These are phyloP conservation scores for Venturia oleaginea DNA, from an alignment of 2,329 filamentous ascomycete species.

Conservation along the genomic window DNA sequence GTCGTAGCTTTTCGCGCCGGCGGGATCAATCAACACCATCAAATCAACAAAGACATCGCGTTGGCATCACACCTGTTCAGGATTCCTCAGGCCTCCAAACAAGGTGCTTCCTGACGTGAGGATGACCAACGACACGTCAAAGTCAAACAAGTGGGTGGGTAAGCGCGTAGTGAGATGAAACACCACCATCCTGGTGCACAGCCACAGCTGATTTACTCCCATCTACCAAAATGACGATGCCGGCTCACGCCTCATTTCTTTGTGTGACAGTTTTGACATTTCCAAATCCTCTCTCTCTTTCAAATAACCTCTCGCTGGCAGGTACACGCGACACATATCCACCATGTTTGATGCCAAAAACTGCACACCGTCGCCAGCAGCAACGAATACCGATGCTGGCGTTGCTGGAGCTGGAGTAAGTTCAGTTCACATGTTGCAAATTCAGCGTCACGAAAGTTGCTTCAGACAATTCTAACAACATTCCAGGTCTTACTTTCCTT, in stretches of 20 bases:
- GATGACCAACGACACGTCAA: neutral
- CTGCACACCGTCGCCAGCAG: slow-evolving; percentile 37
- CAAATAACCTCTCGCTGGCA: slow-evolving; percentile 35
- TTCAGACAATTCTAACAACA: neutral
- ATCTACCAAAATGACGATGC: neutral
- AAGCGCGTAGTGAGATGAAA: slow-evolving; percentile 7
- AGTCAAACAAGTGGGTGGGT: neutral
- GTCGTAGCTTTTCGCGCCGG: neutral
- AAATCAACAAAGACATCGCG: neutral
- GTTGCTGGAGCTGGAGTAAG: slow-evolving; percentile 50
- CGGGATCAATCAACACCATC: neutral
- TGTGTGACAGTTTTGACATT: neutral
- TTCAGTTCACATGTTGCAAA: slow-evolving; percentile 21
- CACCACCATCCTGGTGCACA: neutral
- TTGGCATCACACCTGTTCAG: neutral
- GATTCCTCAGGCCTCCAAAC: neutral
- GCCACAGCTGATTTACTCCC: neutral
- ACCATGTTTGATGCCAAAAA: slow-evolving; percentile 19
- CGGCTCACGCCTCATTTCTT: neutral
- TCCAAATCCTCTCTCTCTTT: slow-evolving; percentile 33
- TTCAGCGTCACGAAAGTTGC: neutral
- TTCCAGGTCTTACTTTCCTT: slow-evolving; percentile 53
- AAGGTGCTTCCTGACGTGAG: slow-evolving; percentile 1
- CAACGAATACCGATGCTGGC: slow-evolving; percentile 44
- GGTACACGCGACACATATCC: neutral